Percentiles rank a stretch among this genome's conserved stretches.
Evolutionary conservation across 2,329 filamentous ascomycete species (phyloP).

Genomic region (Annulohypoxylon truncatum): DNA sequence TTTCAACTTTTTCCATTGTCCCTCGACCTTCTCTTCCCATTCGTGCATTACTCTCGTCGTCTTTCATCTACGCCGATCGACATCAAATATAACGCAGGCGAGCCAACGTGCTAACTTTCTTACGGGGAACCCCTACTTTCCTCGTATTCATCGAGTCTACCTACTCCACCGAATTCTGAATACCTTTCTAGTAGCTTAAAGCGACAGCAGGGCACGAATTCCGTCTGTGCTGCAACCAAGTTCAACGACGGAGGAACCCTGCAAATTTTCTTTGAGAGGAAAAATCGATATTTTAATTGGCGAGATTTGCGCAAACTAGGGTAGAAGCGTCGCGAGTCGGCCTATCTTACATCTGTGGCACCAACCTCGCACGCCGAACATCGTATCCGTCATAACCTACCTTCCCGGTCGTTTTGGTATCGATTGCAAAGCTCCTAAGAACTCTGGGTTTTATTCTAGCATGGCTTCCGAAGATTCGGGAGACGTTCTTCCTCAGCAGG

Average conservation of each 20-base stretch:
- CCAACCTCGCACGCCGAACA: neutral
- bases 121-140: neutral
- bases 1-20: constrained; percentile 30
- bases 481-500: constrained; percentile 40
- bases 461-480: constrained; percentile 48
- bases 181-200: neutral
- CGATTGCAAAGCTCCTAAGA: neutral
- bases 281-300: neutral
- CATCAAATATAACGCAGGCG: neutral
- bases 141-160: neutral
- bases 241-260: neutral
- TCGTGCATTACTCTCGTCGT: neutral
- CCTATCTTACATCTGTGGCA: neutral
- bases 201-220: neutral
- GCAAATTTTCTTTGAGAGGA: neutral
- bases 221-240: neutral
- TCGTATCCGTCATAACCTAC: neutral
- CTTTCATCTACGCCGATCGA: constrained; percentile 6
- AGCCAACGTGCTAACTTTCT: neutral
- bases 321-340: neutral
- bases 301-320: neutral
- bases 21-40: constrained; percentile 1
- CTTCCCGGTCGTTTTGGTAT: neutral
- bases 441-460: constrained; percentile 8
- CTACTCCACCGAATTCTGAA: neutral